Evolutionary conservation across 75 land plant species (phyloP), one percentile per base, ranked within the genome.

Genomic region (Picea sitchensis): DNA sequence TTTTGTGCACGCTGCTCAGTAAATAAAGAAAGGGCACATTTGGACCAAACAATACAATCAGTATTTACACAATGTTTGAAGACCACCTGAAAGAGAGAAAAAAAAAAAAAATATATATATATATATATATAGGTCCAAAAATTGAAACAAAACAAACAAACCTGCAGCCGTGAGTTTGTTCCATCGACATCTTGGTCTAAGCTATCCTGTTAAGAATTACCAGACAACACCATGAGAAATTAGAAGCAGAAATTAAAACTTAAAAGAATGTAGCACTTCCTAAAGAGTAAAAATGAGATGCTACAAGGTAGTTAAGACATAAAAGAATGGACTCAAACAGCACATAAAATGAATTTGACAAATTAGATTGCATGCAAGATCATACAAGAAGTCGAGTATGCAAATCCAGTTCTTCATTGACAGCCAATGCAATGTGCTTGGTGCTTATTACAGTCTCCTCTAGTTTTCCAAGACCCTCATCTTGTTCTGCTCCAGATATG

Each of bases 371-470:
- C 9, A 20, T 60, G 57, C 44, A 58, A 75, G 59, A 76, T 65
- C 86, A 73, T 87, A 96, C 99, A 84, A 97, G 85, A 61, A 97
- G 87, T 65, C 91, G 90, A 13, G 94, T 88, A 56, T 97, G 99
- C 38, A 97, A 85, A 78, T 89, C 90, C 61, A 97, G 83, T 73
- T 97, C 99, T 60, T 96, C 99, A 79, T 95, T 95, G 30, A 96
- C 91, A 21, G 99, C 89, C 77, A 96, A 81, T 74, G 99, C 99
- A 72, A 97, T 93, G 77, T 97, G 99, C 61, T 95, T 97, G 54
- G 99, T 97, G 80, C 99, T 97, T 20, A 83, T n/a, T 13, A 92
- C 94, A 18, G 95, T 91, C 80, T 86, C 88, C 81, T 97, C 98
- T 77, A 97, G 79, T 60, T 82, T 84, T 62, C 84, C 92, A 80